Conservation (phyloP, 2,329 filamentous ascomycete species). For the Cadophora malorum region DNA sequence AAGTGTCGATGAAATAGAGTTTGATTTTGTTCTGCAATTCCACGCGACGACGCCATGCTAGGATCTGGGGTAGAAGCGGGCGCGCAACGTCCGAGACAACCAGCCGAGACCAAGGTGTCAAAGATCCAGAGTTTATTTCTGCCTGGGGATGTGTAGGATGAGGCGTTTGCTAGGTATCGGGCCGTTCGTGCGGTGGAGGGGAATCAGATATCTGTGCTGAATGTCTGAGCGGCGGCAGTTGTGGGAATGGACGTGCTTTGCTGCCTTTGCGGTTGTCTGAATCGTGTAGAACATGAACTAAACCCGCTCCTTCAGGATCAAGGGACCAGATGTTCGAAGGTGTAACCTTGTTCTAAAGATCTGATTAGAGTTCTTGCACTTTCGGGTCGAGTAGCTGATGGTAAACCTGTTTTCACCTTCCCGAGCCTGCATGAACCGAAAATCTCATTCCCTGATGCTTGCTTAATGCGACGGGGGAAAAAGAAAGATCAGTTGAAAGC, state of each 20-base stretch:
- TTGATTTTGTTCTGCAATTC: neutral
- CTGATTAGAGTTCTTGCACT: slow-evolving; percentile 3
- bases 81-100: slow-evolving; percentile 5
- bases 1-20: neutral
- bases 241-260: neutral
- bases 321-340: neutral
- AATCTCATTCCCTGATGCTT: neutral
- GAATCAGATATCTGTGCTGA: slow-evolving; percentile 6
- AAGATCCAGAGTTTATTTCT: neutral
- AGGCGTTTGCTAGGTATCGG: slow-evolving; percentile 1
- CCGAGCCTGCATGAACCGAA: neutral
- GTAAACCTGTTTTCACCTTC: neutral
- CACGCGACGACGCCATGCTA: neutral
- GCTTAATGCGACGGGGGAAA: neutral
- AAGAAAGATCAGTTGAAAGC: neutral
- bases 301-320: neutral
- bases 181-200: neutral
- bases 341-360: neutral
- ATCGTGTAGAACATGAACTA: neutral
- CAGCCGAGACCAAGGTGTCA: slow-evolving; percentile 4
- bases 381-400: neutral
- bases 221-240: slow-evolving; percentile 17
- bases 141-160: neutral
- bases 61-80: slow-evolving; percentile 9
- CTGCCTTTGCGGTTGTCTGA: neutral